phyloP scores from a whole-genome alignment of 768 basidiomycete genomes.

The Trametopsis cervina region DNA sequence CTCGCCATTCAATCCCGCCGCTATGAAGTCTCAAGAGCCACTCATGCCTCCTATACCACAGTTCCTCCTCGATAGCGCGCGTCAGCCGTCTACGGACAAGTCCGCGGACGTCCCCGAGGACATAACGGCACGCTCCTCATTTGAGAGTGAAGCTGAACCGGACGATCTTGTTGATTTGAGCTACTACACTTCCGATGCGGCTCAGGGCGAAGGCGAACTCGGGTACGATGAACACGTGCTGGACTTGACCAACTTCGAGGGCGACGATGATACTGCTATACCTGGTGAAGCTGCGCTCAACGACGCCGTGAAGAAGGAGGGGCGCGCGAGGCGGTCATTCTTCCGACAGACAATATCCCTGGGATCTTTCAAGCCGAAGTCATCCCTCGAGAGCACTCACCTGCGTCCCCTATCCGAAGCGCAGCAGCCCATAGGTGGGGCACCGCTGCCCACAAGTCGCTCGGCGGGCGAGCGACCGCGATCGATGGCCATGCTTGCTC shows the following conservation, averaged over 20 bases:
- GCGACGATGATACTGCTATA: constrained; percentile 53
- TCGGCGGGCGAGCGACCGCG: background rate
- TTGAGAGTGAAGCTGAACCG: constrained; percentile 17
- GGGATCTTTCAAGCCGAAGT: background rate
- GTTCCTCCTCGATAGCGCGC: constrained; percentile 9
- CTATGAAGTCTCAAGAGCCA: constrained; percentile 16
- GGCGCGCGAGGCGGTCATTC: constrained; percentile 27
- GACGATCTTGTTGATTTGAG: constrained; percentile 35
- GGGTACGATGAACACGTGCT: constrained; percentile 45
- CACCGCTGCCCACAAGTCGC: background rate
- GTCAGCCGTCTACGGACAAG: constrained; percentile 18
- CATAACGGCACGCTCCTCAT: constrained; percentile 12
- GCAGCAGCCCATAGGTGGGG: background rate
- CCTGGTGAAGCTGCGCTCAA: constrained; percentile 54
- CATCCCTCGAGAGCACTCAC: background rate
- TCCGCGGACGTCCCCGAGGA: constrained; percentile 18
- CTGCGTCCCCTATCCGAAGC: background rate
- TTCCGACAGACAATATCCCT: constrained; percentile 10
- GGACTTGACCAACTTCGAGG: constrained; percentile 74
- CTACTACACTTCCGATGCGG: constrained; percentile 33
- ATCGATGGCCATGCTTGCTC: background rate
- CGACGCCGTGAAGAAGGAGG: constrained; percentile 48
- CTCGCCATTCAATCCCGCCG: background rate
- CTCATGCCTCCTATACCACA: constrained; percentile 30
- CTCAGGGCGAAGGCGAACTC: constrained; percentile 29